phyloP scores from a whole-genome alignment of 805 yeast genomes.

The Teunomyces lycoperdinae region DNA sequence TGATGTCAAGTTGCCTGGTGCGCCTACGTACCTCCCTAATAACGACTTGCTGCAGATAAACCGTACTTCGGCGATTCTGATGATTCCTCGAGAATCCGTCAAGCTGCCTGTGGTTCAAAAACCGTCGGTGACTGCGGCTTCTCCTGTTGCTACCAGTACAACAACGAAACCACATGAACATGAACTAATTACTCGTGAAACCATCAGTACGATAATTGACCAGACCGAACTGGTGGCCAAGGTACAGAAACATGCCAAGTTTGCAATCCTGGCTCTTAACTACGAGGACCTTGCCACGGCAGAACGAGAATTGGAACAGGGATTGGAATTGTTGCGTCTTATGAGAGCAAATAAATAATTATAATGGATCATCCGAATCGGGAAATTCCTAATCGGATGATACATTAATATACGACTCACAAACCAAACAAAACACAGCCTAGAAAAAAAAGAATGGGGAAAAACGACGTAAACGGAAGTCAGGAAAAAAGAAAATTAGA shows the following conservation, averaged over 20 bases:
- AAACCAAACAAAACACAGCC: background rate
- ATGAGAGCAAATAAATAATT: background rate
- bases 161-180: background rate
- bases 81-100: conserved; percentile 23
- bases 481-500: background rate
- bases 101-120: background rate
- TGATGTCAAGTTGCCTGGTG: conserved; percentile 37
- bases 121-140: background rate
- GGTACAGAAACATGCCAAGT: conserved; percentile 69
- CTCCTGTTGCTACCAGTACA: background rate
- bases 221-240: conserved; percentile 53
- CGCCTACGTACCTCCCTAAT: conserved; percentile 41
- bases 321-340: conserved; percentile 43
- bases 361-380: background rate
- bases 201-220: conserved; percentile 50
- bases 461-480: background rate
- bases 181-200: conserved; percentile 22
- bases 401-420: background rate
- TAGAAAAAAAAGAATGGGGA: background rate
- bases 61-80: conserved; percentile 36
- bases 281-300: conserved; percentile 75
- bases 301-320: conserved; percentile 53
- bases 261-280: conserved; percentile 75
- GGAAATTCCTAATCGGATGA: background rate
- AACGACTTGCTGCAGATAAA: conserved; percentile 36